Evolutionary conservation across 352 stramenopile species (phyloP).

Genomic region (Phytophthora uliginosa): DNA sequence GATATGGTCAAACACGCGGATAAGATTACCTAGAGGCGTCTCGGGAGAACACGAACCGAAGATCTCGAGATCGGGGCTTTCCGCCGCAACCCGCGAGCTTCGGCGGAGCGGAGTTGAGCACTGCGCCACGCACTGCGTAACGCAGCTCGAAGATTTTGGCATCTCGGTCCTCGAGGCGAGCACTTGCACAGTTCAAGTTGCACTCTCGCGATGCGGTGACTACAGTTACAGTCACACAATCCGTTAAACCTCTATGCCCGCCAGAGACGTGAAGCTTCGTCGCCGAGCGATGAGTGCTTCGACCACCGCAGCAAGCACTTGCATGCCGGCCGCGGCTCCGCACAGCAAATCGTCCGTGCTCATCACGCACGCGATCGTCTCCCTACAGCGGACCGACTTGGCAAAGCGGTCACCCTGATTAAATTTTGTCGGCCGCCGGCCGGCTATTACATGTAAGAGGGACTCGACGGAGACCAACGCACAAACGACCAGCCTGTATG

Average conservation of each 20-base stretch:
- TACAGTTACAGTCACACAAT: conserved; percentile 38
- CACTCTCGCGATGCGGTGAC: conserved; percentile 9
- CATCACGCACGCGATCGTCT: conserved; percentile 4
- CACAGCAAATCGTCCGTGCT: conserved; percentile 20
- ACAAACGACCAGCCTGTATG: too few species aligned
- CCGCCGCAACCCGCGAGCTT: too few species aligned
- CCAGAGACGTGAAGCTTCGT: conserved; percentile 13
- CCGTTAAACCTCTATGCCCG: conserved; percentile 24
- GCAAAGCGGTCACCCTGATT: conserved; percentile 1
- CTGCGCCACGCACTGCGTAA: too few species aligned
- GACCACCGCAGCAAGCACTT: conserved; percentile 24
- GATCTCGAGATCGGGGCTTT: background rate
- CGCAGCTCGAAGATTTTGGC: too few species aligned
- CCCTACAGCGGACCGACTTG: conserved; percentile 2
- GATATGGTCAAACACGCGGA: conserved; percentile 16
- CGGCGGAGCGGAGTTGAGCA: too few species aligned
- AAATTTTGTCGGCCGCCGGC: too few species aligned
- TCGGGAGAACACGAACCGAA: background rate
- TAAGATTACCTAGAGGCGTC: conserved; percentile 12
- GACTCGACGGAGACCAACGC: too few species aligned
- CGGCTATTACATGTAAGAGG: too few species aligned
- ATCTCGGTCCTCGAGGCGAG: too few species aligned
- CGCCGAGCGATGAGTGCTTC: conserved; percentile 26
- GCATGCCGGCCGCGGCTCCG: conserved; percentile 3
- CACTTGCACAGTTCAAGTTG: too few species aligned